phyloP scores from a whole-genome alignment of 768 basidiomycete genomes.

The Collybia sp. region DNA sequence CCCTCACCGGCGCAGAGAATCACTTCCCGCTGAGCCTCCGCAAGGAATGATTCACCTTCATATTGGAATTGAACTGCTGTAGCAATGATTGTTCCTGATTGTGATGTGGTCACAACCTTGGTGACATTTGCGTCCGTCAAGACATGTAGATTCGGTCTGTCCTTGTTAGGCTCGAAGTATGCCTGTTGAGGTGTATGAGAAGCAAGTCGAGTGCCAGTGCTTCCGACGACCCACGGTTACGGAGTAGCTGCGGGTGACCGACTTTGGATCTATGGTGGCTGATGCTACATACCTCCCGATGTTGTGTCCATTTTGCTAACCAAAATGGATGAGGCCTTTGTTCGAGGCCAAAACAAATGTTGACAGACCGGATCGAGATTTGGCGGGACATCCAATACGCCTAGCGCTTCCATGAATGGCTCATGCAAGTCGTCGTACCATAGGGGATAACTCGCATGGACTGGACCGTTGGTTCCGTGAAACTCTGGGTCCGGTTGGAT shows the following conservation, averaged over 20 bases:
- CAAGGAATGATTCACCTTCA: constrained; percentile 4
- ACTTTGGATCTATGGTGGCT: constrained; percentile 15
- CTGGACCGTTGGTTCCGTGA: constrained; percentile 19
- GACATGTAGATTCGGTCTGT: constrained; percentile 18
- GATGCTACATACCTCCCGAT: too few relatives aligned
- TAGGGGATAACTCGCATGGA: constrained; percentile 10
- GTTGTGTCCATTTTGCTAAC: too few relatives aligned
- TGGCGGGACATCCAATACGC: too few relatives aligned
- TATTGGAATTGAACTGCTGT: constrained; percentile 2
- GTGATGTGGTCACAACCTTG: background rate
- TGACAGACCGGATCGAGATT: too few relatives aligned
- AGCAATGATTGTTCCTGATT: background rate
- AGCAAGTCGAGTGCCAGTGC: background rate
- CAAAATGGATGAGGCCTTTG: too few relatives aligned
- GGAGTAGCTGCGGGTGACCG: constrained; percentile 16
- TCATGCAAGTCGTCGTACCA: background rate
- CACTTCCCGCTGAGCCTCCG: constrained; percentile 17
- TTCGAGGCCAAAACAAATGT: too few relatives aligned
- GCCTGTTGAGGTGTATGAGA: background rate
- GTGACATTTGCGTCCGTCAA: constrained; percentile 9
- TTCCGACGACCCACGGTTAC: background rate
- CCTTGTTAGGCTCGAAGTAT: background rate
- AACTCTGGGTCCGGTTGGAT: constrained; percentile 16
- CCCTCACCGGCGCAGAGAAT: constrained; percentile 21
- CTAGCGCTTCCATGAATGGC: background rate